A percentile compares a stretch with the other conserved stretches of the same genome.
Evolutionary conservation across 495 filamentous ascomycete species (phyloP).

Genomic region (Penicillium coffeae): DNA sequence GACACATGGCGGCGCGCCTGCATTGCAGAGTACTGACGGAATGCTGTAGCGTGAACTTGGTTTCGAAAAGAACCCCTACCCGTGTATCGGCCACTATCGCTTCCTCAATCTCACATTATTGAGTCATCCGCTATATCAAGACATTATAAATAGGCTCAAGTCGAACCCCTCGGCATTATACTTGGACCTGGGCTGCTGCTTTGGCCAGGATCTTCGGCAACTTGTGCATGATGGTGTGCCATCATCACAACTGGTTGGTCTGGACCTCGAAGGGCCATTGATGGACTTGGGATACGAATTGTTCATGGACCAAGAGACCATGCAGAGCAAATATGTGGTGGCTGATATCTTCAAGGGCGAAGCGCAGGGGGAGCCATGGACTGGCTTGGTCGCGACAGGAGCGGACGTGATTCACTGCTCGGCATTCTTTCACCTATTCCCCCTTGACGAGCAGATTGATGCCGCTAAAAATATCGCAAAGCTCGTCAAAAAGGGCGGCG

Average conservation of each 20-base stretch:
- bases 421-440: conserved; percentile 11
- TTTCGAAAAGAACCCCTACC: conserved; percentile 21
- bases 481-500: conserved; percentile 7
- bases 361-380: conserved; percentile 8
- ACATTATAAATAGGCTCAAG: conserved; percentile 27
- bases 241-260: conserved; percentile 37
- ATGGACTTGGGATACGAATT: conserved; percentile 48
- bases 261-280: conserved; percentile 42
- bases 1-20: no score
- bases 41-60: conserved; percentile 6
- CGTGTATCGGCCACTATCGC: conserved; percentile 44
- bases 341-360: conserved; percentile 29
- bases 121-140: conserved; percentile 22
- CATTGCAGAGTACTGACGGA: neutral
- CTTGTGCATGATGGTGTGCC: conserved; percentile 43
- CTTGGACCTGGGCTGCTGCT: conserved; percentile 44
- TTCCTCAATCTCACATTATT: conserved; percentile 39
- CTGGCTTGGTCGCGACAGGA: conserved; percentile 5
- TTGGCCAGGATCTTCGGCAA: conserved; percentile 43
- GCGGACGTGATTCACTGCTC: conserved; percentile 11
- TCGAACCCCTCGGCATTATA: conserved; percentile 17
- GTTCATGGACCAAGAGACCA: conserved; percentile 39
- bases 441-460: conserved; percentile 3
- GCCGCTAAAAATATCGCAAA: conserved; percentile 3
- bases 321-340: conserved; percentile 17